Evolutionary conservation across 495 filamentous ascomycete species (phyloP), one percentile per base, ranked within the genome.

Genomic region (Tuber aestivum): DNA sequence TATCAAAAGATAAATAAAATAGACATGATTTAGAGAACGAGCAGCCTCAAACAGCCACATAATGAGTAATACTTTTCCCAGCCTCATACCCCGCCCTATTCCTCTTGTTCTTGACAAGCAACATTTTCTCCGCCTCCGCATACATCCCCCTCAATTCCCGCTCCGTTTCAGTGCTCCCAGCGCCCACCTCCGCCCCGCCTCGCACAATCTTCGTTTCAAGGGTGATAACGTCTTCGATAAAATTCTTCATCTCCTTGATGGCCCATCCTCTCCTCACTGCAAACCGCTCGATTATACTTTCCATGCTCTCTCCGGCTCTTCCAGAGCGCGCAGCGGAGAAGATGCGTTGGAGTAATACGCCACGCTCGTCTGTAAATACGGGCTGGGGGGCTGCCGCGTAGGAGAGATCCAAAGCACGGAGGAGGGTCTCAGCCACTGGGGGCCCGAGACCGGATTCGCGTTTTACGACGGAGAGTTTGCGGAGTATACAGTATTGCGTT

Each of bases 171-270:
- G 69, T 32, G 7, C 38, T 21, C 14, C 65, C 37, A 37, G 72
- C 70, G 14, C 77, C 70, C 20, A 42, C 38, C 69, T 45, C 75
- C 16, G 27, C 42, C 70, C 77, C 72, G 2, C 69, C 69, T 12
- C 35, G 35, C 35, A 73, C n/a, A n/a, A 79, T 45, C 41, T 73
- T 77, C n/a, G 69, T 75, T 73, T 79, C 78, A 7, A 70, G 45
- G 32, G 16, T 61, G 41, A 72, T 72, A 23, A 79, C 16, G 21
- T 79, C 76, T 27, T 75, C 72, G 9, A 79, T 21, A 10, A 79
- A 79, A 50, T 79, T 71, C 27, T 70, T 37, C 73, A 79, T 79
- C 73, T 79, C 78, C 48, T 48, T 69, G 45, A 20, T 35, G 38
- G 69, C 72, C 16, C 75, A 71, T 16, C 73, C 76, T 18, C 65